These are phyloP conservation scores for Candida sphagnicola DNA, from an alignment of 805 yeast genomes.

Conservation along the genomic window DNA sequence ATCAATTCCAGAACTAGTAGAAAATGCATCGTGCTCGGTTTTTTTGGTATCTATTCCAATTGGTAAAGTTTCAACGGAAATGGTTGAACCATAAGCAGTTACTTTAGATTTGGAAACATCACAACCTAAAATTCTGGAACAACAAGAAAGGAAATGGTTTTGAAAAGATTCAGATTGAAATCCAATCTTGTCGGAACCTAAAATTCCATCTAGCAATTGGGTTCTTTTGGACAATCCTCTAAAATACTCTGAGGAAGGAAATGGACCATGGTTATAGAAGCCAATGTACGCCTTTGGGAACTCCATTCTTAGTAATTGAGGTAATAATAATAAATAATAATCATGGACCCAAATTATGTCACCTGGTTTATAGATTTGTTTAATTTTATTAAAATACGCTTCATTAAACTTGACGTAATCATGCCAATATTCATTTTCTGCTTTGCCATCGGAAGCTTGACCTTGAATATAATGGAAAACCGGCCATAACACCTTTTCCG, in stretches of 20 bases:
- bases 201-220: constrained; percentile 81
- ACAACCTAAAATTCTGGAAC: constrained; percentile 82
- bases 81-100: constrained; percentile 71
- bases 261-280: constrained; percentile 83
- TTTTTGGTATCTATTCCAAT: constrained; percentile 81
- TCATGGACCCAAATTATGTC: constrained; percentile 93
- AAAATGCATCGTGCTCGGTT: constrained; percentile 61
- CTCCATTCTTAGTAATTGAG: constrained; percentile 77
- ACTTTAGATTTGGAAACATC: constrained; percentile 60
- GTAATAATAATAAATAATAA: constrained; percentile 75
- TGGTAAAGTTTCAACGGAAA: constrained; percentile 73
- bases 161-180: constrained; percentile 86
- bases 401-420: constrained; percentile 90
- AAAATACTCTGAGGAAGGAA: constrained; percentile 92
- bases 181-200: constrained; percentile 83
- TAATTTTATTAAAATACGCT: constrained; percentile 78
- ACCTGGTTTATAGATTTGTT: constrained; percentile 74
- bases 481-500: constrained; percentile 92
- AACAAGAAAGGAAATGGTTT: constrained; percentile 86
- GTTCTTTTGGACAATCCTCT: constrained; percentile 81
- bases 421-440: constrained; percentile 72
- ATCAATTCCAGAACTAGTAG: constrained; percentile 40
- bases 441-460: constrained; percentile 63
- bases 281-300: constrained; percentile 73
- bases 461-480: constrained; percentile 89